Conservation (phyloP, 2,329 filamentous ascomycete species). For the Sclerotiophoma versabilis region DNA sequence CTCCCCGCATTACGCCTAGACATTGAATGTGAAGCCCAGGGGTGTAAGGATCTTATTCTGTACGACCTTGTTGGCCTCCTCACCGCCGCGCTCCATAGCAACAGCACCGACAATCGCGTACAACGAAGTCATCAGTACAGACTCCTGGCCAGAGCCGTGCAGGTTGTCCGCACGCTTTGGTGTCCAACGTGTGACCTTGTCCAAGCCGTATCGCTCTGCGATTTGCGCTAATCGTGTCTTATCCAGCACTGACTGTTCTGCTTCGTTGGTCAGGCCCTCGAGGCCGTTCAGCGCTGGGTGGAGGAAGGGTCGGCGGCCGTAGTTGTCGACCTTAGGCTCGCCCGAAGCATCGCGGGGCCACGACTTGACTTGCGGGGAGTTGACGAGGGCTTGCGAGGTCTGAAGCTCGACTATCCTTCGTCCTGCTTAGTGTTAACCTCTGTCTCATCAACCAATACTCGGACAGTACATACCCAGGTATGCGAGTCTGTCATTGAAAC, state of each 20-base stretch:
- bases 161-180: slow-evolving; percentile 78
- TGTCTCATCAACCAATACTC: neutral
- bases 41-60: slow-evolving; percentile 75
- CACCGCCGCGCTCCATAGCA: slow-evolving; percentile 84
- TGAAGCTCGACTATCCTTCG: slow-evolving; percentile 71
- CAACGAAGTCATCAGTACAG: slow-evolving; percentile 77
- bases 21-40: slow-evolving; percentile 42
- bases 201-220: slow-evolving; percentile 73
- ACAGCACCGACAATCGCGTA: slow-evolving; percentile 89
- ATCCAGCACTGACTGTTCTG: slow-evolving; percentile 68
- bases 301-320: slow-evolving; percentile 68
- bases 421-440: slow-evolving; percentile 52
- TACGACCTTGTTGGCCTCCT: slow-evolving; percentile 75
- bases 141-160: slow-evolving; percentile 72
- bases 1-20: slow-evolving; percentile 8
- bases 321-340: slow-evolving; percentile 36
- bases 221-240: slow-evolving; percentile 72
- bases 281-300: slow-evolving; percentile 76
- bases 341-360: slow-evolving; percentile 29
- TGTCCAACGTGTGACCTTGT: slow-evolving; percentile 84
- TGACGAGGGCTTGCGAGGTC: slow-evolving; percentile 67
- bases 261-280: slow-evolving; percentile 70
- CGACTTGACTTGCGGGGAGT: slow-evolving; percentile 50
- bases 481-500: slow-evolving; percentile 93
- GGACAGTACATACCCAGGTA: slow-evolving; percentile 72